Evolutionary conservation across 1,284 basidiomycete genomes (phyloP), one percentile per base, ranked within the genome.

Genomic region (Rhodotorula mucilaginosa): DNA sequence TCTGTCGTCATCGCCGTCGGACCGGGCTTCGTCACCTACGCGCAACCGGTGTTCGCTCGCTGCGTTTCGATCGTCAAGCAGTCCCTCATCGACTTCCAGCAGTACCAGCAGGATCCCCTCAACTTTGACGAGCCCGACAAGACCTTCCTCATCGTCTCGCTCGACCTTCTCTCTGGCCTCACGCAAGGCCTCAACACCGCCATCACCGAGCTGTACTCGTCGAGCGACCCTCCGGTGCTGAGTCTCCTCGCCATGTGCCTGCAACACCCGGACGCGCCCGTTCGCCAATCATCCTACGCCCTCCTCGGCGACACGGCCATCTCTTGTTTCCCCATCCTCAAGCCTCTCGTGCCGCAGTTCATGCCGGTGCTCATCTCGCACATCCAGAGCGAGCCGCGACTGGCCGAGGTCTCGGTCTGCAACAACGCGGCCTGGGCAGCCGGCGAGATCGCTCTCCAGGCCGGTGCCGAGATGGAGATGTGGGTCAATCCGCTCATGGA

Each of bases 341-440:
- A 91, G 65, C 91, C 93, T 5, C 87, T 89, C 74, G 89, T 98
- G 82, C 87, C 90, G 1, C 86, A 87, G 48, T 89, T 98, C 80
- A 96, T 99, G 91, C 86, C 89, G 23, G 90, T 95, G 79, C 86
- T 99, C 67, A 91, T 93, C 68, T 83, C 87, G 57, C 94, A 99
- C 80, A 90, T 99, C 73, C 90, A 94, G 75, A 89, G 91, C 3
- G 92, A 95, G 79, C 90, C 92, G 5, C 91, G 91, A 80, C 86
- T 90, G 52, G 93, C 97, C 81, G 93, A 94, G 80, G 88, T 98
- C 73, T 94, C 91, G 75, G 97, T 97, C 18, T 97, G 93, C 82
- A 99, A 99, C 83, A 99, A 99, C 80, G 97, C 97, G n/a, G 95
- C 96, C 1, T 99, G 97, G 97, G 94, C 93, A 26, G 93, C 96